Evolutionary conservation across 805 yeast species (phyloP), one percentile per base, ranked within the genome.

Genomic region (Ogataea pignaliae): DNA sequence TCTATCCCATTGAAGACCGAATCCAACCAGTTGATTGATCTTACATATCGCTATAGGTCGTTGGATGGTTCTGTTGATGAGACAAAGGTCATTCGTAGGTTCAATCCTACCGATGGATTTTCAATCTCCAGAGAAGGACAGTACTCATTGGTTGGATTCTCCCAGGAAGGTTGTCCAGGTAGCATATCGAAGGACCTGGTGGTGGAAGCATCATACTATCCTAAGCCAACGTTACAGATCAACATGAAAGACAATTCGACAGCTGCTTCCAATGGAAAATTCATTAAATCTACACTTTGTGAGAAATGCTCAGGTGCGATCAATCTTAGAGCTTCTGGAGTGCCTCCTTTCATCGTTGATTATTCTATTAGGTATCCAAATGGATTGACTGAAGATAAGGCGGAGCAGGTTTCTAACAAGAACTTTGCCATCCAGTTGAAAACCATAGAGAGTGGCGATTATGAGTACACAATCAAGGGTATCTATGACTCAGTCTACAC

Each of bases 401-500:
- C 58, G 50, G 51, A 70, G 21, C 79, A 78, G 40, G 76, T 80
- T 7, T 72, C 79, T 1, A 75, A 79, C 17, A 45, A 50, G 16
- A 51, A 51, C n/a, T 55, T 57, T 18, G 53, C 54, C 1, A 57
- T 78, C 30, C 69, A 66, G 14, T 59, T 76, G 45, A 69, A 69
- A 10, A 67, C 79, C 0, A 53, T 56, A 3, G 58, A 57, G 18
- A 59, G 76, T 42, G 97, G 97, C 3, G 67, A 63, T 13, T 85
- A 83, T 59, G 72, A 70, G 39, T 84, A 86, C 53, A 62, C 61
- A 8, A 78, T 90, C 55, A 75, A 68, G 29, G 79, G 78, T 2
- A 67, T 90, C 1, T 80, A 74, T 49, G 97, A 90, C 59, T 65
- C 79, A 0, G 64, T 78, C 18, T 90, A 87, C 56, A 64, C 69